Base-by-base conservation (phyloP, 1,139 yeast species). In the Eremothecium gossypii region DNA sequence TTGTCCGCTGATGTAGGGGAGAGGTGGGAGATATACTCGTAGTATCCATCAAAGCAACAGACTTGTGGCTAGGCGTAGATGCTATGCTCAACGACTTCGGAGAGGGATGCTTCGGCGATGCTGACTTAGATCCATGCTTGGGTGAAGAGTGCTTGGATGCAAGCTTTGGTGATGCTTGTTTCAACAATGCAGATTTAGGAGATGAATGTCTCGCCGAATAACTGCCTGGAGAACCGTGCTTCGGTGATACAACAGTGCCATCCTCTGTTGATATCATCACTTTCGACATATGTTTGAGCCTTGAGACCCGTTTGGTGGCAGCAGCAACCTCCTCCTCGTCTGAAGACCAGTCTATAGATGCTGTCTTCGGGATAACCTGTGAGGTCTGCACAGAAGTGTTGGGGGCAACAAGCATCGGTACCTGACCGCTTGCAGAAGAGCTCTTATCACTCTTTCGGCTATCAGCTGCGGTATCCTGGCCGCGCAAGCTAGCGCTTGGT, bases 321-420 rank as follows among this genome's bases (percentile, higher is more conserved):
- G 46, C 49, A 14, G 53, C 60, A 3, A 61, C 70, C 0, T 73
- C 79, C 43, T 80, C 89, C 50, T 83, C 93, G 48, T 81, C 93
- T 46, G 84, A 79, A 5, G 89, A 80, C 89, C 94, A 85, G 3
- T 85, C 76, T 53, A 85, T 68, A 44, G 80, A 77, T 2, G 94
- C 84, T 57, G 80, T 82, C 30, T 81, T 75, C 1, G 95, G 93
- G 8, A 83, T 77, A 4, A 85, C 78, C 2, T 80, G 78, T 8
- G 79, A 73, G 10, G 83, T 64, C 48, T 80, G 83, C 8, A 56
- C 44, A 9, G 43, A 33, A 7, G 55, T 44, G 27, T 39, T 44
- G 9, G 41, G 41, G 5, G 44, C 20, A 17, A 34, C 29, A n/a
- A 23, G 11, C 29, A 23, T n/a, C 27, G 27, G 17, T 29, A 23